Evolutionary conservation across 2,329 filamentous ascomycete species (phyloP).

Genomic region (Beauveria sp.): DNA sequence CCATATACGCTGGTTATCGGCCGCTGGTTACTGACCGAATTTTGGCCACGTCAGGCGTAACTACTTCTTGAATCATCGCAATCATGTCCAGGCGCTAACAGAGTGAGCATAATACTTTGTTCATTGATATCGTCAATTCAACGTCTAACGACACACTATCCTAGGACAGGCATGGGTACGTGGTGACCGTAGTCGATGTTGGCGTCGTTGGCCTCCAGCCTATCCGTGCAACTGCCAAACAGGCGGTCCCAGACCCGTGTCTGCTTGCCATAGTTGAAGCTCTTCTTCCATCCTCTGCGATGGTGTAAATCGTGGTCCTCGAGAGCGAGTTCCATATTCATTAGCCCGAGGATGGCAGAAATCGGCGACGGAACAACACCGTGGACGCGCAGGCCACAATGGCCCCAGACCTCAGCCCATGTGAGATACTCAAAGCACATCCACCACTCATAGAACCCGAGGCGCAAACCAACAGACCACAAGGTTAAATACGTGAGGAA

Average conservation of each 20-base stretch:
- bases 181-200: not conserved
- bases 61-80: too few relatives aligned
- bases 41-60: too few relatives aligned
- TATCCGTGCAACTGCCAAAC: not conserved
- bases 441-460: conserved; percentile 41
- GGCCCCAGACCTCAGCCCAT: conserved; percentile 31
- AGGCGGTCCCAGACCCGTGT: conserved; percentile 3
- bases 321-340: conserved; percentile 29
- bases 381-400: conserved; percentile 30
- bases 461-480: conserved; percentile 26
- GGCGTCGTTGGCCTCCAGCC: not conserved
- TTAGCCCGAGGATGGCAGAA: conserved; percentile 23
- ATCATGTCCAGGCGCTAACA: too few relatives aligned
- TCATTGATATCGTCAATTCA: not conserved
- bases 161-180: not conserved
- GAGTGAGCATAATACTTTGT: not conserved
- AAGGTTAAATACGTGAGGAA: conserved; percentile 29
- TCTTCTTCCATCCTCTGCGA: conserved; percentile 25
- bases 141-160: not conserved
- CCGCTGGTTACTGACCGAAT: too few relatives aligned
- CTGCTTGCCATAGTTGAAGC: conserved; percentile 4
- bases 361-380: conserved; percentile 25
- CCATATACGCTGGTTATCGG: too few relatives aligned
- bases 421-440: conserved; percentile 35
- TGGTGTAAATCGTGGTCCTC: conserved; percentile 36